These are phyloP conservation scores for Ogataea polymorpha DNA, from an alignment of 805 yeast species.

Conservation along the genomic window DNA sequence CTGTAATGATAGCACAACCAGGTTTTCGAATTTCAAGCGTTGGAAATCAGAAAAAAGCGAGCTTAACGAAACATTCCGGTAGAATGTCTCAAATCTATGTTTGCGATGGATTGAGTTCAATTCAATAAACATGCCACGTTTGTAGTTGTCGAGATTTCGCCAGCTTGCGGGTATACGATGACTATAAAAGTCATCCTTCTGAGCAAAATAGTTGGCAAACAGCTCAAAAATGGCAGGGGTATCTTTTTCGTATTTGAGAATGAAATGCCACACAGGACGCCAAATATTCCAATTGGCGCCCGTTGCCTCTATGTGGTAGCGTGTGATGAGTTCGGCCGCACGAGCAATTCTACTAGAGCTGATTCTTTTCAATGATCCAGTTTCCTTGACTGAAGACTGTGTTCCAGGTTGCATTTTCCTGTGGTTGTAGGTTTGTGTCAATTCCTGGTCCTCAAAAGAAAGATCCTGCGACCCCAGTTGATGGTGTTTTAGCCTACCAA, in stretches of 20 bases:
- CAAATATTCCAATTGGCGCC: constrained; percentile 26
- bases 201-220: constrained; percentile 28
- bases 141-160: constrained; percentile 14
- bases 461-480: constrained; percentile 3
- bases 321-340: constrained; percentile 19
- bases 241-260: constrained; percentile 31
- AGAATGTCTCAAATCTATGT: constrained; percentile 37
- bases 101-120: constrained; percentile 17
- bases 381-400: neutral
- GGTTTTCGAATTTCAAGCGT: constrained; percentile 4
- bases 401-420: neutral
- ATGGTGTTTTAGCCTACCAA: neutral
- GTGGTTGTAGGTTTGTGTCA: neutral
- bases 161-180: constrained; percentile 20
- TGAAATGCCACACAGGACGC: constrained; percentile 33
- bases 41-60: constrained; percentile 15
- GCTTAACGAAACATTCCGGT: constrained; percentile 23
- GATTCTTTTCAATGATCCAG: constrained; percentile 22
- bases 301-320: constrained; percentile 24
- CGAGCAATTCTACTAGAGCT: constrained; percentile 29
- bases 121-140: constrained; percentile 18
- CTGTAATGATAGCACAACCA: constrained; percentile 21
- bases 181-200: constrained; percentile 12
- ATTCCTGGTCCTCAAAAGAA: constrained; percentile 1
- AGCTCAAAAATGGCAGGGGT: constrained; percentile 27